These are phyloP conservation scores for Helenozyma baotianmanensis DNA, from an alignment of 805 yeast genomes.

Conservation along the genomic window DNA sequence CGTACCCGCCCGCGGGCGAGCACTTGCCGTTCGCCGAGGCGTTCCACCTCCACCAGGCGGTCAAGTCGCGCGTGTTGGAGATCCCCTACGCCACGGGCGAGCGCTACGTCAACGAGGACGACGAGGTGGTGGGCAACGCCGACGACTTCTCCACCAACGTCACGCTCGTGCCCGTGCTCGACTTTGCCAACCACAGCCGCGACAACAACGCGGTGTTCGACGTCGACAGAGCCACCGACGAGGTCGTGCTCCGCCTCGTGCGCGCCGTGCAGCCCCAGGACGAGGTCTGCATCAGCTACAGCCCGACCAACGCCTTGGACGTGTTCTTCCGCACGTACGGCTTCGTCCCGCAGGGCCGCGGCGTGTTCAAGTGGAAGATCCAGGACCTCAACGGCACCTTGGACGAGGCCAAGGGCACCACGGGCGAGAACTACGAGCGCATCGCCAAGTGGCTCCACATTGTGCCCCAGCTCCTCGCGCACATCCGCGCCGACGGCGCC, in stretches of 20 bases:
- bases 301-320: constrained; percentile 6
- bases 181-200: constrained; percentile 60
- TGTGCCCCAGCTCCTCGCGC: constrained; percentile 6
- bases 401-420: background rate
- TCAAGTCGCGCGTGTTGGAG: constrained; percentile 58
- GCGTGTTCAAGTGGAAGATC: constrained; percentile 6
- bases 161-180: constrained; percentile 61
- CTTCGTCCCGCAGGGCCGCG: constrained; percentile 7
- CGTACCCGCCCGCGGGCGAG: background rate
- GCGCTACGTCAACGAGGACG: constrained; percentile 1
- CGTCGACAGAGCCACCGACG: constrained; percentile 42
- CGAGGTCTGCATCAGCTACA: constrained; percentile 15
- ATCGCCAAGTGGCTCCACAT: constrained; percentile 16
- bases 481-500: background rate
- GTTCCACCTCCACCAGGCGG: constrained; percentile 38
- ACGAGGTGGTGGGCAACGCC: background rate
- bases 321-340: constrained; percentile 13
- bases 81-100: constrained; percentile 43
- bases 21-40: constrained; percentile 20
- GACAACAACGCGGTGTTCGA: constrained; percentile 49
- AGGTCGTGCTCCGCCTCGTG: constrained; percentile 34
- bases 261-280: constrained; percentile 3
- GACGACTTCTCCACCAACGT: constrained; percentile 46
- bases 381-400: constrained; percentile 3
- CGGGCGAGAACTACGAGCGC: constrained; percentile 2